These are phyloP conservation scores for Strobilomyces echinocephalus DNA, from an alignment of 768 basidiomycete species.

Conservation along the genomic window DNA sequence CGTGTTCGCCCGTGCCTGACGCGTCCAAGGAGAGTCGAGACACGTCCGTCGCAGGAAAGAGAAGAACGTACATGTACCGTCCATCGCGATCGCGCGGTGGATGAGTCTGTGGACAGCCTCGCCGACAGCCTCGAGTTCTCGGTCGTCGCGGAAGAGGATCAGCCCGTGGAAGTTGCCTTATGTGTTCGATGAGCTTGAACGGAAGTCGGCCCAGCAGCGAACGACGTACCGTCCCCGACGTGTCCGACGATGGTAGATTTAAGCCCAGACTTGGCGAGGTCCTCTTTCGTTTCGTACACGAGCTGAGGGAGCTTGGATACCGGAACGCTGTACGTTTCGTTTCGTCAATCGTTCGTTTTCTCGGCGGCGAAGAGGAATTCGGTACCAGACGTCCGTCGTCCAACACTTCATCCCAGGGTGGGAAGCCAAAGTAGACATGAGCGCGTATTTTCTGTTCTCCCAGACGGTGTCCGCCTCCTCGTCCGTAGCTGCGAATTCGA, in stretches of 20 bases:
- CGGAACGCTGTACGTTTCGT: constrained; percentile 46
- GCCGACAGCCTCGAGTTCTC: constrained; percentile 50
- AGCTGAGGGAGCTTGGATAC: constrained; percentile 65
- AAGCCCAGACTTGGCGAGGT: constrained; percentile 55
- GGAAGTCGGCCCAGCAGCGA: constrained; percentile 3
- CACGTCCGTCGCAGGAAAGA: not conserved
- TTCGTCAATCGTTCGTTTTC: not conserved
- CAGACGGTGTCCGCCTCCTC: constrained; percentile 75
- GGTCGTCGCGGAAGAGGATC: constrained; percentile 54
- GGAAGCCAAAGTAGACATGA: constrained; percentile 64
- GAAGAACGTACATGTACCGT: constrained; percentile 67
- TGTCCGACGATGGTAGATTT: constrained; percentile 75
- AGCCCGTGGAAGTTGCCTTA: constrained; percentile 47
- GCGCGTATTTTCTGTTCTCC: constrained; percentile 81
- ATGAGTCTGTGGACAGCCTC: constrained; percentile 68
- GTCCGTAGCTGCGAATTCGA: constrained; percentile 70
- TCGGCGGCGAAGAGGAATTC: not conserved
- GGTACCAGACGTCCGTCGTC: constrained; percentile 89
- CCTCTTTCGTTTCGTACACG: constrained; percentile 74
- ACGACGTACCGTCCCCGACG: constrained; percentile 66
- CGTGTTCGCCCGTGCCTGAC: constrained; percentile 80
- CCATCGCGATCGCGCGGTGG: constrained; percentile 64
- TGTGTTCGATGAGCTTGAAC: not conserved
- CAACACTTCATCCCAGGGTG: constrained; percentile 64
- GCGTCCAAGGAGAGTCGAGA: not conserved